Evolutionary conservation across 495 filamentous ascomycete species (phyloP).

Genomic region (Mycothermus thermophilus): DNA sequence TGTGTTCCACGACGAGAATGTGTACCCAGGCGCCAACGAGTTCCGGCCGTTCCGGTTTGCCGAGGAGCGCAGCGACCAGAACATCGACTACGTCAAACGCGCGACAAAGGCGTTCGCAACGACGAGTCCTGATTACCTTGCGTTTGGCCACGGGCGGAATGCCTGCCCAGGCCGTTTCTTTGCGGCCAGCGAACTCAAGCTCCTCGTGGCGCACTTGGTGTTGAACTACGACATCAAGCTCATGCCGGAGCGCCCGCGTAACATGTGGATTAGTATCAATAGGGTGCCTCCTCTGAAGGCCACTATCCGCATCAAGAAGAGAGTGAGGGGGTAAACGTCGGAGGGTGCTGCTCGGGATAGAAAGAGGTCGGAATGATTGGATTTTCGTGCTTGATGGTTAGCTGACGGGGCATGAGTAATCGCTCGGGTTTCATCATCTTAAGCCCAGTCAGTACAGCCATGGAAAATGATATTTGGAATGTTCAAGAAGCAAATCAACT

Average conservation of each 20-base stretch:
- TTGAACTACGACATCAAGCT: slow-evolving; percentile 27
- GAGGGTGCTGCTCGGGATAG: too few species aligned
- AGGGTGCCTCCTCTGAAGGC: slow-evolving; percentile 22
- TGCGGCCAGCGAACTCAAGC: slow-evolving; percentile 27
- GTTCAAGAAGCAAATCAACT: too few species aligned
- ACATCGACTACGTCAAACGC: slow-evolving; percentile 17
- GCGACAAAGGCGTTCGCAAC: slow-evolving; percentile 20
- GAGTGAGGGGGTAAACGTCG: too few species aligned
- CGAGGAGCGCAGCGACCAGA: slow-evolving; percentile 10
- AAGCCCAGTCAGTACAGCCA: too few species aligned
- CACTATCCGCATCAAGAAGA: slow-evolving; percentile 24
- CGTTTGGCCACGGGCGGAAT: slow-evolving; percentile 25
- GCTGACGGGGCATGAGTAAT: too few species aligned
- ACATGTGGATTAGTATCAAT: slow-evolving; percentile 22
- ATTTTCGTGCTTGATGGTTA: too few species aligned
- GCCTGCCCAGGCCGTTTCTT: slow-evolving; percentile 34
- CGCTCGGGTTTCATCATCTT: too few species aligned
- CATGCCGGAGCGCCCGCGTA: slow-evolving; percentile 11
- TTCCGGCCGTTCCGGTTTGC: slow-evolving; percentile 17
- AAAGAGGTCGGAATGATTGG: too few species aligned
- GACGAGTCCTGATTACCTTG: slow-evolving; percentile 20
- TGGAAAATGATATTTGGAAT: too few species aligned
- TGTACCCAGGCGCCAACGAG: slow-evolving; percentile 11
- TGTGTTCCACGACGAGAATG: slow-evolving; percentile 10
- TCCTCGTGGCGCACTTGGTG: slow-evolving; percentile 27